Conservation (phyloP, 306 rosid species). For the Albizia julibrissin region DNA sequence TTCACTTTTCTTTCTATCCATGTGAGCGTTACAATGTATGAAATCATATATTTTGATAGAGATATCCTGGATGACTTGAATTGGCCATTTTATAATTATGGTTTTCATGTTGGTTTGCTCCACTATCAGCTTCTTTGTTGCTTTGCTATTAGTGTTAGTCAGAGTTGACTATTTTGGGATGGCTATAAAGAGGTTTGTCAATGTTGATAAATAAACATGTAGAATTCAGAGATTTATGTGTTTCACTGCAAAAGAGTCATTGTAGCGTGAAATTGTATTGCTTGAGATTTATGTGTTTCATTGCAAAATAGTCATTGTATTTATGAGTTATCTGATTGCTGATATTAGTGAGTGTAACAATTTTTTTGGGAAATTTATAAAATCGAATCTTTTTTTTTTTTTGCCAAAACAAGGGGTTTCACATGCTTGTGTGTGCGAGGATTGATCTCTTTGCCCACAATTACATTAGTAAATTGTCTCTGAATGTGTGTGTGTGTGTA, state of each 20-base stretch:
- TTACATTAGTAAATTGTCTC: too few relatives aligned
- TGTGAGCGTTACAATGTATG: neutral
- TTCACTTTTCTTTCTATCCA: neutral
- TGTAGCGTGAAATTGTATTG: conserved; percentile 8
- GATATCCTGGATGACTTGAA: neutral
- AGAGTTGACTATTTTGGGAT: neutral
- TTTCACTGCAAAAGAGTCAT: too few relatives aligned
- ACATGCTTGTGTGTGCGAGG: too few relatives aligned
- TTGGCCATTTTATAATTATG: neutral
- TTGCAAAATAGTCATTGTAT: too few relatives aligned
- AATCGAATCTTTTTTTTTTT: too few relatives aligned
- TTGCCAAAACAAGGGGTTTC: too few relatives aligned
- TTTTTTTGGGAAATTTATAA: too few relatives aligned
- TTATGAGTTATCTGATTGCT: too few relatives aligned
- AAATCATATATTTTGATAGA: neutral
- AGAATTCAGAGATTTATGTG: too few relatives aligned
- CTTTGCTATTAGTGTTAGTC: neutral
- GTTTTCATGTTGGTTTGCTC: neutral
- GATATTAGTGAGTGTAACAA: too few relatives aligned
- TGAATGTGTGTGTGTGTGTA: too few relatives aligned
- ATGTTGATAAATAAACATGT: neutral
- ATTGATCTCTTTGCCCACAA: too few relatives aligned
- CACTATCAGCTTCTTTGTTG: neutral
- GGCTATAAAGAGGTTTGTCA: neutral
- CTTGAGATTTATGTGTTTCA: neutral